Evolutionary conservation across 805 yeast species (phyloP), one percentile per base, ranked within the genome.

Genomic region (Priceomyces melissophilus): DNA sequence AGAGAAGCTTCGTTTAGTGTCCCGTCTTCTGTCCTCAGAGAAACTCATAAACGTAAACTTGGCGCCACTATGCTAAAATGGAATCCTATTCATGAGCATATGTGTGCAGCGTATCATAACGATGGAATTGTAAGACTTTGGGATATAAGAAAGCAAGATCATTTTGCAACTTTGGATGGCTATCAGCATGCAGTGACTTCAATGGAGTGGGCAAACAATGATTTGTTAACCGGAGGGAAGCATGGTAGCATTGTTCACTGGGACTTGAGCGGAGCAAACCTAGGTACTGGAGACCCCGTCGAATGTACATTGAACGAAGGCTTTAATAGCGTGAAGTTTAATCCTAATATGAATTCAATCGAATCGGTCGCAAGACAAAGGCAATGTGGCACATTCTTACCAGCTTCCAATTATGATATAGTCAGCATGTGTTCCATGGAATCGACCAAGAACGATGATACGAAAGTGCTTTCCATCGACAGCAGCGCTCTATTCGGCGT

Each of bases 191-290:
- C 46, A 13, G 67, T 87, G 11, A 75, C 79, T 6, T 62, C 79
- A 15, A 50, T 87, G 30, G 77, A 79, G 45, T 87, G 93, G 91
- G 67, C 68, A 39, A 62, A 64, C 20, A 60, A 66, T 15, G 79
- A 78, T 53, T 46, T 83, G 25, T 76, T 78, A 51, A 69, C 84
- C 1, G 81, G 84, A 6, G 77, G 84, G 2, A 62, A 67, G 36
- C 88, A 84, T 52, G 89, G 89, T 3, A 75, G 71, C 40, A 73
- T 84, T n/a, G 67, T 81, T 9, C 79, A 79, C 43, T 84, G 90
- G 90, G 78, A 79, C 56, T 61, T 78, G 37, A 58, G 71, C 7
- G 53, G 61, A 12, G 60, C 53, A 34, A 37, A 41, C 10, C 42
- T 37, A 7, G 43, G 25, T n/a, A 44, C 41, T 17, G 49, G 34